Evolutionary conservation across 176 grass and related monocot genomes (phyloP).

Genomic region (Rhynchospora pubera): DNA sequence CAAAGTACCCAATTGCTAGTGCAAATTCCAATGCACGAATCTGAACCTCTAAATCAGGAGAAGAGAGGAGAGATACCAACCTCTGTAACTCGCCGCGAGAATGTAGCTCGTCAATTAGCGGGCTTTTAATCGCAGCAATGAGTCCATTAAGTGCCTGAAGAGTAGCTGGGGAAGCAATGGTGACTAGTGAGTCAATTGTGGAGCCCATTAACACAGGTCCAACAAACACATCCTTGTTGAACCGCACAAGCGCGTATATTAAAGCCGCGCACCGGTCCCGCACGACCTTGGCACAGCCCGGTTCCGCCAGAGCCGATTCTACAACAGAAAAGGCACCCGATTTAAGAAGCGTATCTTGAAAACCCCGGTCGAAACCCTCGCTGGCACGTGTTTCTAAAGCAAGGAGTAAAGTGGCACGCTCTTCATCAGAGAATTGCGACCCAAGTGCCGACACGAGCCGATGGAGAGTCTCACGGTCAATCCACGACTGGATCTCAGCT

Average conservation of each 20-base stretch:
- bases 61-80: constrained; percentile 55
- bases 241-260: constrained; percentile 64
- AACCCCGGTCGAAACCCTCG: constrained; percentile 48
- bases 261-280: constrained; percentile 42
- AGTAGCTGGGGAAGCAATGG: constrained; percentile 26
- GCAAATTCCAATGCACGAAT: constrained; percentile 46
- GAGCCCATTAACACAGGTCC: constrained; percentile 71
- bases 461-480: constrained; percentile 44
- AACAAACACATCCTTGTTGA: constrained; percentile 92
- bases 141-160: constrained; percentile 58
- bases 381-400: constrained; percentile 31
- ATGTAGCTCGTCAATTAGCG: constrained; percentile 84
- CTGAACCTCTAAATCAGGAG: constrained; percentile 29
- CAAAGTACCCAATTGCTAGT: constrained; percentile 56
- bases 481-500: constrained; percentile 59
- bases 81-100: constrained; percentile 46
- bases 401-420: constrained; percentile 19
- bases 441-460: constrained; percentile 51
- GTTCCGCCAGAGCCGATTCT: constrained; percentile 35
- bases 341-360: constrained; percentile 57
- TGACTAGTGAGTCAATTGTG: constrained; percentile 43
- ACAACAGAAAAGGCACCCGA: constrained; percentile 54
- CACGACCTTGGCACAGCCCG: constrained; percentile 21
- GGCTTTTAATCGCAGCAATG: constrained; percentile 47
- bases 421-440: not conserved